A percentile compares a stretch with the other conserved stretches of the same genome.
Conservation (phyloP, 164 flowering plant species). For the Magnolia officinalis region DNA sequence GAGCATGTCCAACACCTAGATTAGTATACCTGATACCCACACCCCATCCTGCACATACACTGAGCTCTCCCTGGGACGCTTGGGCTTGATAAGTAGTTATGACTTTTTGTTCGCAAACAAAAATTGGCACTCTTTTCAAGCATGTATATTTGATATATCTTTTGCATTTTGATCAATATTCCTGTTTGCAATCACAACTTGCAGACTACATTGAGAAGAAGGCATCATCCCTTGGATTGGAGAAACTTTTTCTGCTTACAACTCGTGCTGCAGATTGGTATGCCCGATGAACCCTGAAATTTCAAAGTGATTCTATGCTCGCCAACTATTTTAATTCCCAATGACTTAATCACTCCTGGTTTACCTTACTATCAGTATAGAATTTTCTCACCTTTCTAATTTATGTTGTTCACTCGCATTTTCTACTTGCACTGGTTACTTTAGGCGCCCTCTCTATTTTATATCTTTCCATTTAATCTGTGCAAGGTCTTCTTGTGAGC, state of each 20-base stretch:
- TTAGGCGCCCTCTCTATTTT: no score
- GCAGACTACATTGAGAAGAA: conserved; percentile 96
- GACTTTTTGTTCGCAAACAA: not conserved
- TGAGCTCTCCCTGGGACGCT: not conserved
- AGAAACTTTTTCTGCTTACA: conserved; percentile 84
- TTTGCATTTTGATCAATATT: not conserved
- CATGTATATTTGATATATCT: not conserved
- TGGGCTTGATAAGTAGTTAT: not conserved
- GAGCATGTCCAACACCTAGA: no score
- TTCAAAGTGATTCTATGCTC: not conserved
- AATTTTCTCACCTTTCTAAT: no score
- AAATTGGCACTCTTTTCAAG: not conserved
- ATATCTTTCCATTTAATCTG: no score
- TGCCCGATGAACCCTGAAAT: conserved; percentile 8
- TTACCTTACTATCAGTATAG: no score
- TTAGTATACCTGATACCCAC: no score
- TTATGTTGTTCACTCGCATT: no score
- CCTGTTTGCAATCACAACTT: conserved; percentile 3
- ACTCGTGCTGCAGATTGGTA: conserved; percentile 98
- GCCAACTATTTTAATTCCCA: not conserved
- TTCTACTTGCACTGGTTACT: no score
- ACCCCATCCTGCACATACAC: no score
- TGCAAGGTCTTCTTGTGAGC: no score
- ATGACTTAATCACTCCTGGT: no score
- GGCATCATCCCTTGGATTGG: conserved; percentile 69